Base-by-base conservation (phyloP, 441 rosid genomes). In the Flueggea neowawraea region DNA sequence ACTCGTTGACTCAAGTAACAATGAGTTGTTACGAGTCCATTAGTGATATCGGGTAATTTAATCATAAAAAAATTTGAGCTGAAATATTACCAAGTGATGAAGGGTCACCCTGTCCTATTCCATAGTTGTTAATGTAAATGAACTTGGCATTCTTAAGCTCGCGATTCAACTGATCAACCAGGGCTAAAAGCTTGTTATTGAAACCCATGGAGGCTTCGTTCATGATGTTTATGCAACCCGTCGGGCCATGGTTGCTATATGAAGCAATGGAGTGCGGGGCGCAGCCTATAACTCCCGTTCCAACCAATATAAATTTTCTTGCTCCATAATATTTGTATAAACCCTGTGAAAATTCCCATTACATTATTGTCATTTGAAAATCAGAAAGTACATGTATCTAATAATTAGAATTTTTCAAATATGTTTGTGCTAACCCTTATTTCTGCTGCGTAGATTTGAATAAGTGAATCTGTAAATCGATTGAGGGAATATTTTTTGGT, bases 121-220 rank as follows among this genome's bases (percentile, higher is more conserved):
- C 54, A 6, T 47, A 49, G 15, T 5, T 16, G 39, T 60, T 49
- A 28, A 60, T 60, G 54, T 48, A 60, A 12, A 48, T 60, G 43
- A 48, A 60, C 17, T 49, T 28, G 16, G 54, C 63, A 16, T 31
- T 54, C 16, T 11, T 48, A 9, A 60, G n/a, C 39, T 49, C 43
- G 6, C 6, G 1, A 32, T 60, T 60, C 6, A 60, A 33, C 6
- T 31, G n/a, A 14, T 47, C 22, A 51, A 60, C 63, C 2, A 60
- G 43, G 16, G 43, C 12, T 15, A 22, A 28, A 12, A 47, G 53
- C 33, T 48, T 10, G 13, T 49, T 13, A 54, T 60, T 60, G 54
- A 60, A 60, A 48, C 12, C 12, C 12, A 10, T 7, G 8, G 63
- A 12, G 12, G 43, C 63, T 3, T 13, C 10, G 54, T 60, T 60